Base-by-base conservation (phyloP, 1,284 basidiomycete species). In the Leccinum subrobustum region DNA sequence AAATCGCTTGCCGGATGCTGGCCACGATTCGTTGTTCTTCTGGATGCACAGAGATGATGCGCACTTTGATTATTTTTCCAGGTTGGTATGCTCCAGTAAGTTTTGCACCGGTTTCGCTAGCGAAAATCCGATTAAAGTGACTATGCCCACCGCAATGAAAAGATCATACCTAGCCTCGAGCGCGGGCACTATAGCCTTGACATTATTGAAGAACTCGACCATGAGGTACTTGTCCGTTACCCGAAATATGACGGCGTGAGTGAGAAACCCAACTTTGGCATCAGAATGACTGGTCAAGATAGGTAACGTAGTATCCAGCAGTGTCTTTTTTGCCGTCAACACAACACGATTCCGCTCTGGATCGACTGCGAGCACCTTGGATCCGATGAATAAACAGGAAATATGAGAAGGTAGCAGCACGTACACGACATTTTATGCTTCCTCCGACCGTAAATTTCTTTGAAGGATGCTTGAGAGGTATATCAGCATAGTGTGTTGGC, bases 401-500 rank as follows among this genome's bases (percentile, higher is more conserved):
- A 9, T 27, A 2, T 48, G 56, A 58, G 44, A 9, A 6, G 39
- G 9, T 50, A 52, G 9, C 4, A 48, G 16, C 7, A 78, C 86
- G 27, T 75, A 94, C 93, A 58, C 92, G 80, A 65, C 94, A 96
- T 77, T 93, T 98, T 75, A 99, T 90, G 54, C 75, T 85, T 4
- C 84, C 81, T 31, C 95, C 96, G 14, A 84, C 79, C 73, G 94
- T 96, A 81, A 97, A 99, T 65, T 92, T 87, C 77, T 92, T 95
- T 65, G 93, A 87, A 25, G 95, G 95, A 70, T 97, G 92, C 71
- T 95, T 97, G 66, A 99, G 82, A 37, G 80, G 77, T 69, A 99
- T 95, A 73, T 98, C 96, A 33, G 97, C 93, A 75, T 94, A 99
- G 76, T 99, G 97, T 65, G 88, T 83, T 0, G 96, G 95, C 89